Evolutionary conservation across 75 land plant genomes (phyloP).

Genomic region (Chamaecyparis obtusa): DNA sequence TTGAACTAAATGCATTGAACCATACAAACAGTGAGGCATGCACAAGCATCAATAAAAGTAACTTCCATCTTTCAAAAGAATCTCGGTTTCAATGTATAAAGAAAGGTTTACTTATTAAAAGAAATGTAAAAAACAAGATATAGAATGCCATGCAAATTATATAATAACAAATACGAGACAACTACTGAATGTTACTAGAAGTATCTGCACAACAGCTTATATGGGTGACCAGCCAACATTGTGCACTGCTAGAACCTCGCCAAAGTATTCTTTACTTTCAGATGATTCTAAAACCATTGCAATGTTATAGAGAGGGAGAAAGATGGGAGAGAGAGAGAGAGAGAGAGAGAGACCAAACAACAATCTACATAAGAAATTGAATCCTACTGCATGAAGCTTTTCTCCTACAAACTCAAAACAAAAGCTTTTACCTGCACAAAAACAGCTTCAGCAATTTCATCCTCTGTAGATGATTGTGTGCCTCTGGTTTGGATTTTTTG

Average conservation of each 20-base stretch:
- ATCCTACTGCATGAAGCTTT: background rate
- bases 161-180: background rate
- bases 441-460: constrained; percentile 80
- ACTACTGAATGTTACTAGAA: background rate
- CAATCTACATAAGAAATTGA: background rate
- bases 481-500: constrained; percentile 60
- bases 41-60: too few relatives aligned
- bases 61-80: too few relatives aligned
- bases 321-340: background rate
- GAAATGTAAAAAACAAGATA: background rate
- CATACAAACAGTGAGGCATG: too few relatives aligned
- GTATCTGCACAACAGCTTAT: background rate
- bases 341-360: background rate
- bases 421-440: constrained; percentile 61
- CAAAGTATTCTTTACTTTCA: background rate
- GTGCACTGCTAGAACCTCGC: background rate
- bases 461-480: constrained; percentile 38
- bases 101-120: too few relatives aligned
- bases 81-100: too few relatives aligned
- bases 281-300: background rate
- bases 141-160: background rate
- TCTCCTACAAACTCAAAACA: background rate
- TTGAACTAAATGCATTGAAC: too few relatives aligned
- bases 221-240: background rate
- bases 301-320: background rate